Conservation (phyloP, 2,329 filamentous ascomycete species). For the Exophiala phaeomuriformis region DNA sequence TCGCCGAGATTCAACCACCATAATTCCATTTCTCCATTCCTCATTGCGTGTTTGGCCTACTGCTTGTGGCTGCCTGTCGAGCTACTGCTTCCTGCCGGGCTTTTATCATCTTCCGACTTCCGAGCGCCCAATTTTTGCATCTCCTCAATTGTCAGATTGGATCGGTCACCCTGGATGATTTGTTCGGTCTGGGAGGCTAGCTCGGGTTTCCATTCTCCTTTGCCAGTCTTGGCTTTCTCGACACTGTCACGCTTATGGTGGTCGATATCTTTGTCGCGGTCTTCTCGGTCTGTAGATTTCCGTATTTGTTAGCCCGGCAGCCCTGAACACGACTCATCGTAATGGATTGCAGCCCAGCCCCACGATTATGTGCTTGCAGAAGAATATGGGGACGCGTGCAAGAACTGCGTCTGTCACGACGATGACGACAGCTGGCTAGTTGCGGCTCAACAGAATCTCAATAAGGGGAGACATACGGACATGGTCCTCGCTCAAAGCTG, state of each 20-base stretch:
- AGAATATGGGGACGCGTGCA: no score
- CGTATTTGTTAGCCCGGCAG: neutral
- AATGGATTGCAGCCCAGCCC: no score
- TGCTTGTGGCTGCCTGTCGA: neutral
- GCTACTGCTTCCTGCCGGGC: conserved; percentile 8
- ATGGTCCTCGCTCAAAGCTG: conserved; percentile 20
- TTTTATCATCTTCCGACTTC: conserved; percentile 18
- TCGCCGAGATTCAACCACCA: neutral
- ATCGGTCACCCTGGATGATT: conserved; percentile 14
- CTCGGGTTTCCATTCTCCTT: conserved; percentile 28
- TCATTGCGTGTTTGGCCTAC: neutral
- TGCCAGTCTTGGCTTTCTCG: conserved; percentile 21
- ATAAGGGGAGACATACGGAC: conserved; percentile 5
- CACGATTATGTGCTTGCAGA: no score
- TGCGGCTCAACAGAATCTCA: no score
- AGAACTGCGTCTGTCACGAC: no score
- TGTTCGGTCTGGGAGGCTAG: conserved; percentile 24
- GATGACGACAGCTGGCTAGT: no score
- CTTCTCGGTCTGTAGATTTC: conserved; percentile 14
- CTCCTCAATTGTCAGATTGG: conserved; percentile 24
- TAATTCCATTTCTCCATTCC: neutral
- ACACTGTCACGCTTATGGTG: conserved; percentile 23
- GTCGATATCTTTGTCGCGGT: conserved; percentile 22
- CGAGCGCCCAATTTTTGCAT: conserved; percentile 23
- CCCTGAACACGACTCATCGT: no score